A percentile compares a stretch with the other conserved stretches of the same genome.
Evolutionary conservation across 192 early-diverging fungal genomes (phyloP).

Genomic region (Coemansia sp.): DNA sequence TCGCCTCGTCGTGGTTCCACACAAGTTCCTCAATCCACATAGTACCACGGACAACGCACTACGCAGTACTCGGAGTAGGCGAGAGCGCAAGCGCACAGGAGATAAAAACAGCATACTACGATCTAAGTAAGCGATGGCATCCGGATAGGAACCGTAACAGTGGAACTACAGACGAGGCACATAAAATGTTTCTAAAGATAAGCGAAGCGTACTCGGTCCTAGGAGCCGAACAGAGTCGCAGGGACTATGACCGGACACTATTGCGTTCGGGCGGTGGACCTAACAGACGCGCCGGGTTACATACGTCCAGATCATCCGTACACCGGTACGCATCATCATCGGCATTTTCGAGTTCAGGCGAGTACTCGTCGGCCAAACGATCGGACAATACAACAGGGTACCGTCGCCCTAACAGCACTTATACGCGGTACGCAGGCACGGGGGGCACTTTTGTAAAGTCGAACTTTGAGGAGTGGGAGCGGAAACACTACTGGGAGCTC

Average conservation of each 20-base stretch:
- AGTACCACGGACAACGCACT: slow-evolving; percentile 42
- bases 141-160: slow-evolving; percentile 81
- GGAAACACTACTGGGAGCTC: slow-evolving; percentile 43
- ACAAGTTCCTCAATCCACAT: slow-evolving; percentile 1
- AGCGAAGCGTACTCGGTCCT: slow-evolving; percentile 86
- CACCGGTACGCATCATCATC: slow-evolving; percentile 9
- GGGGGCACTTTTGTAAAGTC: slow-evolving; percentile 11
- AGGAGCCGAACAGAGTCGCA: slow-evolving; percentile 66
- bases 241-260: slow-evolving; percentile 73
- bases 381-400: slow-evolving; percentile 11
- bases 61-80: slow-evolving; percentile 34
- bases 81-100: slow-evolving; percentile 26
- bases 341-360: slow-evolving; percentile 46
- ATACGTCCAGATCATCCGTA: not conserved
- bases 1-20: slow-evolving; percentile 13
- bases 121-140: slow-evolving; percentile 69
- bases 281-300: not conserved
- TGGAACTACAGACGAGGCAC: slow-evolving; percentile 61
- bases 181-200: slow-evolving; percentile 71
- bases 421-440: slow-evolving; percentile 12
- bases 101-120: slow-evolving; percentile 50
- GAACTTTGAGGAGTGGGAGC: slow-evolving; percentile 56
- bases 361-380: slow-evolving; percentile 38
- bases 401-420: slow-evolving; percentile 24
- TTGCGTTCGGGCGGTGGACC: slow-evolving; percentile 14